Evolutionary conservation across 352 stramenopile species (phyloP).

Genomic region (Phytophthora aleatoria): DNA sequence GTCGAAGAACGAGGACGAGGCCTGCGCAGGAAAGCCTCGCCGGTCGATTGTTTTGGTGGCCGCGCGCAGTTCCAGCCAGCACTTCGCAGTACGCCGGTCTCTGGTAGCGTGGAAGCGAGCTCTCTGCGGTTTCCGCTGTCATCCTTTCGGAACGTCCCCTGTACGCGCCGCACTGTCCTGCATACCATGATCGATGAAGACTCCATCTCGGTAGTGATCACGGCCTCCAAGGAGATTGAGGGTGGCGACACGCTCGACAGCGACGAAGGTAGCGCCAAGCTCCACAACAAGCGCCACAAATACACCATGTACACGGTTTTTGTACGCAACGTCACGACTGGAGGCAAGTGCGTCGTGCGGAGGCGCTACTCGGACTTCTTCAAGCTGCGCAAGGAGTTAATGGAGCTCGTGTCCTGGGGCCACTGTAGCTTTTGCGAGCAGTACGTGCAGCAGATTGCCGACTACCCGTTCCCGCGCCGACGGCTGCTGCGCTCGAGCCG

Average conservation of each 20-base stretch:
- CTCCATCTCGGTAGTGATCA: slow-evolving; percentile 68
- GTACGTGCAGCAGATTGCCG: slow-evolving; percentile 69
- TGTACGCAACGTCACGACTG: slow-evolving; percentile 73
- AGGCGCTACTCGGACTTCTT: slow-evolving; percentile 89
- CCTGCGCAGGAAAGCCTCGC: slow-evolving; percentile 27
- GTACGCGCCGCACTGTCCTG: background rate
- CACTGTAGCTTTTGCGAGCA: slow-evolving; percentile 74
- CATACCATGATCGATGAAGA: slow-evolving; percentile 65
- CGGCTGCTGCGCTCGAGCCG: slow-evolving; percentile 76
- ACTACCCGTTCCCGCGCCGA: slow-evolving; percentile 81
- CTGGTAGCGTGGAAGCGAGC: slow-evolving; percentile 1
- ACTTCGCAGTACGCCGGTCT: slow-evolving; percentile 4
- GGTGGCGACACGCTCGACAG: slow-evolving; percentile 20
- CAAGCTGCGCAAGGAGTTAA: slow-evolving; percentile 82
- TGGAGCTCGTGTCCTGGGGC: slow-evolving; percentile 78
- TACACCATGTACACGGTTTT: slow-evolving; percentile 89
- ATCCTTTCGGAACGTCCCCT: background rate
- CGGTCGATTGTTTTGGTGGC: slow-evolving; percentile 24
- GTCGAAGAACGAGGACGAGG: slow-evolving; percentile 37
- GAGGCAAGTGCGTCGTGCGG: slow-evolving; percentile 75
- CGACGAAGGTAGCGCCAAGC: slow-evolving; percentile 16
- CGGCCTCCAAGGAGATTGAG: slow-evolving; percentile 62
- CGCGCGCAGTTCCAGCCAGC: slow-evolving; percentile 16
- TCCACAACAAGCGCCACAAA: slow-evolving; percentile 53
- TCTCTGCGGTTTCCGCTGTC: background rate